Conservation (phyloP, 768 basidiomycete species). For the Boletus reticuloceps region DNA sequence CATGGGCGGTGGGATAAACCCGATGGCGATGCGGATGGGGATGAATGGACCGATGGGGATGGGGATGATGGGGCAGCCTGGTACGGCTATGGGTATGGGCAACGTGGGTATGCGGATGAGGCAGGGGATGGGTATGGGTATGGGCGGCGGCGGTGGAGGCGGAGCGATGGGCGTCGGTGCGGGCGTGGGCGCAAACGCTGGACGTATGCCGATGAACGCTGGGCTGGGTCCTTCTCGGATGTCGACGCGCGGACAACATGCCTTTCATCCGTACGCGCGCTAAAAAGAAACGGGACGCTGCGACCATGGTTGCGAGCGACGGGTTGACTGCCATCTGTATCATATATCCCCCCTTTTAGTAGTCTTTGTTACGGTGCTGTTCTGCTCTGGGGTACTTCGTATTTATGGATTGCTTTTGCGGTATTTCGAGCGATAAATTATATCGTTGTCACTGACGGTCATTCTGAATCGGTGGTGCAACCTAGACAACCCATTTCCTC, state of each 20-base stretch:
- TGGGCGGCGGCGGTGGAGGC: slow-evolving; percentile 28
- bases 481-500: slow-evolving; percentile 29
- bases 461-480: too few species aligned
- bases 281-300: slow-evolving; percentile 12
- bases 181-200: slow-evolving; percentile 31
- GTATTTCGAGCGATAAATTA: not conserved
- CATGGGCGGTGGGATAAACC: slow-evolving; percentile 24
- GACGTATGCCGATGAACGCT: slow-evolving; percentile 40
- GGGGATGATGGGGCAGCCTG: slow-evolving; percentile 33
- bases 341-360: slow-evolving; percentile 29
- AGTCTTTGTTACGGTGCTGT: slow-evolving; percentile 4
- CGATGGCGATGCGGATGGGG: slow-evolving; percentile 37
- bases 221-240: slow-evolving; percentile 49
- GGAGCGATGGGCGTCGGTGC: slow-evolving; percentile 33
- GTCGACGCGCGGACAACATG: slow-evolving; percentile 53
- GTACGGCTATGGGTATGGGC: slow-evolving; percentile 18
- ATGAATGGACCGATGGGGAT: slow-evolving; percentile 36
- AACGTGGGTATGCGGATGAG: slow-evolving; percentile 36
- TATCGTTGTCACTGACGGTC: too few species aligned
- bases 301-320: too few species aligned
- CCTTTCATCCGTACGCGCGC: slow-evolving; percentile 66
- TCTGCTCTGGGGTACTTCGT: slow-evolving; percentile 7
- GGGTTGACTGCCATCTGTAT: slow-evolving; percentile 19
- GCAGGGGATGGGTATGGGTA: slow-evolving; percentile 39
- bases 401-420: slow-evolving; percentile 13